Base-by-base conservation (phyloP, 352 stramenopile species). In the Pythium utonaiense region DNA sequence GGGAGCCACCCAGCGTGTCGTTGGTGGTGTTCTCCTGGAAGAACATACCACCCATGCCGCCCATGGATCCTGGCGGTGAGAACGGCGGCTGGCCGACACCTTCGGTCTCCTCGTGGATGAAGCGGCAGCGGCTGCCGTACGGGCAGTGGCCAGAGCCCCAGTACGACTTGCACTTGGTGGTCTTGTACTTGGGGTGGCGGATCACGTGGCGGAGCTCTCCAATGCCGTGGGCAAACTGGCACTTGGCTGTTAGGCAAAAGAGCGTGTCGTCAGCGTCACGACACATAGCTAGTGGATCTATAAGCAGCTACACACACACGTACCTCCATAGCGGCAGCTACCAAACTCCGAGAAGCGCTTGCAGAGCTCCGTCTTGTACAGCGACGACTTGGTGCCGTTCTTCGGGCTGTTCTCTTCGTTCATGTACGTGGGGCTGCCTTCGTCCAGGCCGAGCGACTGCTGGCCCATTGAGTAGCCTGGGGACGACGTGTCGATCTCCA, bases 121-220 rank as follows among this genome's bases (percentile, higher is more conserved):
- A 96, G 52, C 87, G 78, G 65, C 87, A 96, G 63, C 87, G 83
- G 38, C 70, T 86, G 41, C 87, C 87, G 70, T 96, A 96, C 14
- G 78, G 85, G 56, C 87, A 96, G 67, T 92, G 80, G 24, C 87
- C 87, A 16, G 87, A 95, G n/a, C 83, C 80, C 78, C 85, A 88
- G 70, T 95, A 96, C 33, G 83, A 92, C 78, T 96, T 95, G 81
- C 86, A 96, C 69, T 93, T 93, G 59, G 83, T 93, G n/a, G 86
- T 95, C 75, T 95, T 95, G 81, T 95, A 93, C 78, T 95, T 95
- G 51, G 86, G 86, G 63, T 95, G 86, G 62, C 86, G 86, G 53
- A 91, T 73, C n/a, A 95, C 83, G 44, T 91, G 81, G 52, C 86
- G 83, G 10, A 95, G 60, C 67, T 95, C 86, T 3, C 70, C 76